Evolutionary conservation across 306 rosid genomes (phyloP).

Genomic region (Coriaria nepalensis): DNA sequence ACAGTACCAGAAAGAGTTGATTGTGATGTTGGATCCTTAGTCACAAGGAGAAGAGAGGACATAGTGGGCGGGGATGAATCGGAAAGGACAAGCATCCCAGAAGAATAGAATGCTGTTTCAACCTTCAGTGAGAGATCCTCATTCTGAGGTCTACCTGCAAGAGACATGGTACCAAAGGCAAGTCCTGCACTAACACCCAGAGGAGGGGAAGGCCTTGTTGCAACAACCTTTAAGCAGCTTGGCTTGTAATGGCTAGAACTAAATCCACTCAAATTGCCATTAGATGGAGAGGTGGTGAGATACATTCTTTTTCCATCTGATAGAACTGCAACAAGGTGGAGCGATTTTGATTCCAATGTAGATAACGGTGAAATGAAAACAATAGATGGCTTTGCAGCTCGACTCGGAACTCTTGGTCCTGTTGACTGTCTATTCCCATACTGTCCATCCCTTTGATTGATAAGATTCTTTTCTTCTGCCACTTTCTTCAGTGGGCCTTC

Average conservation of each 20-base stretch:
- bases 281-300: conserved; percentile 81
- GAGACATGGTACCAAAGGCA: conserved; percentile 75
- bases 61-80: conserved; percentile 81
- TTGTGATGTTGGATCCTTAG: conserved; percentile 61
- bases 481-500: conserved; percentile 85
- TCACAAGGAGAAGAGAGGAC: conserved; percentile 85
- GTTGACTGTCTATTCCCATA: conserved; percentile 70
- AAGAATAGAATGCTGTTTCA: conserved; percentile 81
- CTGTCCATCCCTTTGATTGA: conserved; percentile 59
- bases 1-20: conserved; percentile 42
- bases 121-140: conserved; percentile 83
- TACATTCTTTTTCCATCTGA: conserved; percentile 97
- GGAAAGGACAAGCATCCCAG: conserved; percentile 86
- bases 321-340: conserved; percentile 84
- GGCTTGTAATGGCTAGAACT: conserved; percentile 56
- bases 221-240: conserved; percentile 76
- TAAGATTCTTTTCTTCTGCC: conserved; percentile 86
- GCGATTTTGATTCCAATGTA: conserved; percentile 74
- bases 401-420: conserved; percentile 60
- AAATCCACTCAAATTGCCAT: conserved; percentile 69
- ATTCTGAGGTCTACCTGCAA: conserved; percentile 69
- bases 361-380: conserved; percentile 84
- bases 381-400: conserved; percentile 61
- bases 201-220: conserved; percentile 97
- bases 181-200: conserved; percentile 83